These are phyloP conservation scores for Chaetomium olivaceum DNA, from an alignment of 2,329 filamentous ascomycete species.

Conservation along the genomic window DNA sequence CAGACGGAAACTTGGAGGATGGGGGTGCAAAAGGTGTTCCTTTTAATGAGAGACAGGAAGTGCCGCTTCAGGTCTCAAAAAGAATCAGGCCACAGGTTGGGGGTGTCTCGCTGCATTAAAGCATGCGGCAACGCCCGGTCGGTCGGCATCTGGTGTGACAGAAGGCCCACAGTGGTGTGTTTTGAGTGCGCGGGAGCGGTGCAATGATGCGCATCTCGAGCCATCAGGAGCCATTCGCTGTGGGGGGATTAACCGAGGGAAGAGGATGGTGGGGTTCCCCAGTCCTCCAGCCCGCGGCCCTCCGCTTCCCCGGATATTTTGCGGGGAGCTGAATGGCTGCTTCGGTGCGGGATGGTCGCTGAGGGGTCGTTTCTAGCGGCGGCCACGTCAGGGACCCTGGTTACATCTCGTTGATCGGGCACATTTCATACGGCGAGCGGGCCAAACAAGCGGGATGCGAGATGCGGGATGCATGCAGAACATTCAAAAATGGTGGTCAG, in stretches of 20 bases:
- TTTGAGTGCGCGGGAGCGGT: conserved; percentile 14
- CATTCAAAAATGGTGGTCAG: neutral
- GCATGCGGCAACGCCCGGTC: neutral
- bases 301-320: conserved; percentile 16
- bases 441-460: neutral
- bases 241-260: conserved; percentile 14
- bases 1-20: neutral
- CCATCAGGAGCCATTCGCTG: conserved; percentile 18
- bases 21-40: conserved; percentile 5
- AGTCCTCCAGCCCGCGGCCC: neutral
- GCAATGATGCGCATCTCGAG: conserved; percentile 19
- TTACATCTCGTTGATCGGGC: neutral
- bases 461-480: neutral
- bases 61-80: neutral
- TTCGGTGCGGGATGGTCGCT: neutral
- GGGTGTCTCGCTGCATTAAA: conserved; percentile 1
- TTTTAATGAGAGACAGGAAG: conserved; percentile 6
- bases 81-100: conserved; percentile 10
- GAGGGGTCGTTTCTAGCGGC: neutral
- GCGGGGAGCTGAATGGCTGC: conserved; percentile 12
- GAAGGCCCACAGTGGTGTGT: conserved; percentile 25
- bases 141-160: conserved; percentile 28
- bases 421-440: neutral
- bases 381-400: neutral
- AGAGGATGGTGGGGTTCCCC: neutral